Conservation (phyloP, 306 rosid species). For the Senna siamea region DNA sequence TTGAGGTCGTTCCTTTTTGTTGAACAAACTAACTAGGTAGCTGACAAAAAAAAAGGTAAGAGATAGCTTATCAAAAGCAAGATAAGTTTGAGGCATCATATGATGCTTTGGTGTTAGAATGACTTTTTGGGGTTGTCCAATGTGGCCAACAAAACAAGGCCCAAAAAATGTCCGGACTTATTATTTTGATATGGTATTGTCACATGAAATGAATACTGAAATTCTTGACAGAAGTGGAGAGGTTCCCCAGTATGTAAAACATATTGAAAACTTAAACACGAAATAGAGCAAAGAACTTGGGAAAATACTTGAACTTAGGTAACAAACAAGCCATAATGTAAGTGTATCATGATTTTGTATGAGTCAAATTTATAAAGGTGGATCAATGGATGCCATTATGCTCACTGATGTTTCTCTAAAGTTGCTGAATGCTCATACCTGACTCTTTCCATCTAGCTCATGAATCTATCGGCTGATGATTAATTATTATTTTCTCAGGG, state of each 20-base stretch:
- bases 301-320: neutral
- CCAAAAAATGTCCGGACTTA: neutral
- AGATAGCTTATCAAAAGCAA: slow-evolving; percentile 7
- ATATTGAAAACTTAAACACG: slow-evolving; percentile 2
- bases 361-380: neutral
- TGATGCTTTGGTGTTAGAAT: neutral
- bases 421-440: neutral
- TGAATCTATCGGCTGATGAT: slow-evolving; percentile 30
- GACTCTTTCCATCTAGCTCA: slow-evolving; percentile 8
- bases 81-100: neutral
- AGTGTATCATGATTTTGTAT: neutral
- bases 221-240: slow-evolving; percentile 24
- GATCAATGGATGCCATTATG: neutral
- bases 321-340: slow-evolving; percentile 10
- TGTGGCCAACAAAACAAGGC: slow-evolving; percentile 12
- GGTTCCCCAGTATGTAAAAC: neutral
- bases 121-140: slow-evolving; percentile 1
- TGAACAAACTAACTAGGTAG: too few species aligned
- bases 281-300: slow-evolving; percentile 5
- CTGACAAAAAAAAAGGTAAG: too few species aligned
- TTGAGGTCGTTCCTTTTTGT: too few species aligned
- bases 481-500: slow-evolving; percentile 53
- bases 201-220: too few species aligned
- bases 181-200: neutral
- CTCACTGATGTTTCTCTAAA: neutral